Conservation (phyloP, 2,329 filamentous ascomycete species). For the Nigrospora osmanthi region DNA sequence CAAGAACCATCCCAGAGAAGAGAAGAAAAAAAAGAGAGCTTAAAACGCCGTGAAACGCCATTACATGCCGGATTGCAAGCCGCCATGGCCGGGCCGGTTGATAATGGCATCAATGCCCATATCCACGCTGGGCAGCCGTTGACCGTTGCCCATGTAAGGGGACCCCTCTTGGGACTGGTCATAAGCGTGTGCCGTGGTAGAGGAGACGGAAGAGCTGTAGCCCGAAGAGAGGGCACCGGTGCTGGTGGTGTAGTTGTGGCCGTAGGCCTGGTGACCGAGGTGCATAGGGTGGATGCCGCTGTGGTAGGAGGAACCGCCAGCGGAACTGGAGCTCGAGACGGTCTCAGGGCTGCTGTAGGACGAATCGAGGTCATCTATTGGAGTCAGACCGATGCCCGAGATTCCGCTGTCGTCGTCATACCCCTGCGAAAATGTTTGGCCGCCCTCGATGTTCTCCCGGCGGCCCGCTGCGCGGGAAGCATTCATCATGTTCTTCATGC, state of each 20-base stretch:
- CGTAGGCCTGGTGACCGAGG: conserved; percentile 15
- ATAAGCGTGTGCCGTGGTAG: conserved; percentile 28
- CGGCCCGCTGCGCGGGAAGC: conserved; percentile 58
- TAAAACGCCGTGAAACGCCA: conserved; percentile 10
- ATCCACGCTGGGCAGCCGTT: conserved; percentile 46
- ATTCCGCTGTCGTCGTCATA: conserved; percentile 67
- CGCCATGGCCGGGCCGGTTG: conserved; percentile 33
- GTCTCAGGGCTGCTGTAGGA: conserved; percentile 49
- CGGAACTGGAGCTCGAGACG: conserved; percentile 30
- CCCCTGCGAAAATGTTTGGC: conserved; percentile 30
- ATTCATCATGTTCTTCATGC: conserved; percentile 71
- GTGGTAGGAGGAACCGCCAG: conserved; percentile 26
- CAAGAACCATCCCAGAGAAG: conserved; percentile 1
- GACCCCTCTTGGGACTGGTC: conserved; percentile 30
- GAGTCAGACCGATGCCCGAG: conserved; percentile 51
- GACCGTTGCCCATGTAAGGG: conserved; percentile 37
- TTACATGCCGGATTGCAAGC: conserved; percentile 13
- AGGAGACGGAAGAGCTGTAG: conserved; percentile 48
- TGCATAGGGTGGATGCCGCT: conserved; percentile 19
- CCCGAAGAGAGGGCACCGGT: conserved; percentile 24
- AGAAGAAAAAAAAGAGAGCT: conserved; percentile 5
- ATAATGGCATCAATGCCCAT: conserved; percentile 56
- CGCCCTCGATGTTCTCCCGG: conserved; percentile 50
- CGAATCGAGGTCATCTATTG: conserved; percentile 51
- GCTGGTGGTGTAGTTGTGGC: conserved; percentile 17